These are phyloP conservation scores for Diaporthe vaccinii DNA, from an alignment of 2,329 filamentous ascomycete genomes.

Conservation along the genomic window DNA sequence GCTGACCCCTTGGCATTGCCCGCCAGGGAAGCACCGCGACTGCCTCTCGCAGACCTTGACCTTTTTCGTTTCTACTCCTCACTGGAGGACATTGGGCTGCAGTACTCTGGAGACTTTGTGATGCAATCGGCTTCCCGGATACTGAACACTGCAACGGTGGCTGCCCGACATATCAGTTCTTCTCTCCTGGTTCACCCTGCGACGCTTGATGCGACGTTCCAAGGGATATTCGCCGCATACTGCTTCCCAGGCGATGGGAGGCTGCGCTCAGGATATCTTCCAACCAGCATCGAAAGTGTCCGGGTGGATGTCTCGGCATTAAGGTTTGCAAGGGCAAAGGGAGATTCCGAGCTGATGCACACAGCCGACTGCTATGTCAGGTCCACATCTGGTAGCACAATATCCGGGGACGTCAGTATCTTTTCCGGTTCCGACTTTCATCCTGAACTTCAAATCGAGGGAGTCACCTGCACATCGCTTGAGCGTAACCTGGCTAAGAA, in stretches of 20 bases:
- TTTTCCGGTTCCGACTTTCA: too few relatives aligned
- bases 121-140: neutral
- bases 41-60: neutral
- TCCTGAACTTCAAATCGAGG: too few relatives aligned
- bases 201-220: neutral
- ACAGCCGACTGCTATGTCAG: too few relatives aligned
- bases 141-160: neutral
- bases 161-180: neutral
- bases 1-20: neutral
- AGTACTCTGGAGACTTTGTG: slow-evolving; percentile 2
- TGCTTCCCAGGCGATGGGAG: neutral
- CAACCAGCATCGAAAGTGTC: neutral
- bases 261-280: neutral
- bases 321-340: too few relatives aligned
- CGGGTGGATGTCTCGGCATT: too few relatives aligned
- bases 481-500: too few relatives aligned
- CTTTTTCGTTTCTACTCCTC: neutral
- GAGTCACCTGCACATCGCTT: too few relatives aligned
- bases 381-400: too few relatives aligned
- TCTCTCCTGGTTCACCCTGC: neutral
- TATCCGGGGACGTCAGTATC: too few relatives aligned
- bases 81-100: neutral
- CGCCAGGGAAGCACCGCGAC: slow-evolving; percentile 35
- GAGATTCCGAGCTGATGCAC: too few relatives aligned
- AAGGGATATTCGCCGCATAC: slow-evolving; percentile 4